Percentiles rank a stretch among this genome's conserved stretches.
Conservation (phyloP, 345 rosid species). For the Brassica nigra region DNA sequence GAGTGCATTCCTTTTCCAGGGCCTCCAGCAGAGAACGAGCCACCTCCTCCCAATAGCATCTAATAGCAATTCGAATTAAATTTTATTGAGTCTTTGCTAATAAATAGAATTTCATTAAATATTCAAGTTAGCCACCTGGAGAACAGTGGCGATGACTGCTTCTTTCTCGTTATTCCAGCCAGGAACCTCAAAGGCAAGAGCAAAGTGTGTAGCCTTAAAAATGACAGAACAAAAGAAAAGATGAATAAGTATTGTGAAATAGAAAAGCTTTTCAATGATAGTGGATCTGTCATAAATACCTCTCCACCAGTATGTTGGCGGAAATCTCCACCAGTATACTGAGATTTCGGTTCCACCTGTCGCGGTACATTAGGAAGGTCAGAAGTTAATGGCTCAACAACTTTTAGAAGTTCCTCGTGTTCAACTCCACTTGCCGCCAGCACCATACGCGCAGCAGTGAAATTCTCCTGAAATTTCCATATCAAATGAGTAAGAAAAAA, state of each 20-base stretch:
- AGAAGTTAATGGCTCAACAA: conserved; percentile 70
- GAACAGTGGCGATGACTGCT: conserved; percentile 61
- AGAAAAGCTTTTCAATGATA: conserved; percentile 4
- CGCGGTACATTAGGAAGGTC: conserved; percentile 54
- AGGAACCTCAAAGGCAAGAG: conserved; percentile 73
- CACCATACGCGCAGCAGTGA: conserved; percentile 69
- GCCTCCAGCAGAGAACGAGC: conserved; percentile 96
- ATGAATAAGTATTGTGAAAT: neutral
- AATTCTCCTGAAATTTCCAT: conserved; percentile 56
- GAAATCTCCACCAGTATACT: conserved; percentile 73
- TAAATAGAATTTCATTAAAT: conserved; percentile 3
- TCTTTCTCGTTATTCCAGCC: conserved; percentile 80
- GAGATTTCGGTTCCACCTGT: conserved; percentile 51
- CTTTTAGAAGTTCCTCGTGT: conserved; percentile 56
- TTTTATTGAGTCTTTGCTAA: neutral
- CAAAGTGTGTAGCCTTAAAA: conserved; percentile 61
- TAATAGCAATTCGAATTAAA: conserved; percentile 33
- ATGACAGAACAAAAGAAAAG: neutral
- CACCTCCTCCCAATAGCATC: conserved; percentile 99
- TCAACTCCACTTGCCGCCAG: conserved; percentile 78
- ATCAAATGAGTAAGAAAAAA: conserved; percentile 17
- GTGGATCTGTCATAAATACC: conserved; percentile 40
- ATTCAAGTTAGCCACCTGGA: conserved; percentile 54
- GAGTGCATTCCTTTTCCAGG: conserved; percentile 99
- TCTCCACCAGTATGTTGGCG: conserved; percentile 64